Evolutionary conservation across 1,284 basidiomycete genomes (phyloP).

Genomic region (Neolentinus lepideus): DNA sequence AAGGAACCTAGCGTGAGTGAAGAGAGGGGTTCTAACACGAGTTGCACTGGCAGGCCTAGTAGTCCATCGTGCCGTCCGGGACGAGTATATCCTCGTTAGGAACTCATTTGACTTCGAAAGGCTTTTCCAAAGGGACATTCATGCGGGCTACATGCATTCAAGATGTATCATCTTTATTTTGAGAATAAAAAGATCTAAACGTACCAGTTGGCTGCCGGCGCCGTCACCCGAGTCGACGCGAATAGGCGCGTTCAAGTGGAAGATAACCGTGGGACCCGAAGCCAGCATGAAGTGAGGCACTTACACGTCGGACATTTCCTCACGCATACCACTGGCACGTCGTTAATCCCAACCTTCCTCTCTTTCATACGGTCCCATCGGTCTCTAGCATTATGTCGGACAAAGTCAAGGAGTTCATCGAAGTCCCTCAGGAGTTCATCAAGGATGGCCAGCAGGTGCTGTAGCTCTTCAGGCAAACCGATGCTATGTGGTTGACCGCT

Average conservation of each 20-base stretch:
- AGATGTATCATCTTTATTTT: neutral
- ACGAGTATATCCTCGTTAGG: neutral
- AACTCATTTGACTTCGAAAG: neutral
- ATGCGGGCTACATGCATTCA: constrained; percentile 1
- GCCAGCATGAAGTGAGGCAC: neutral
- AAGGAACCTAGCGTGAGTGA: too few species aligned
- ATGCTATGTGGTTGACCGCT: constrained; percentile 7
- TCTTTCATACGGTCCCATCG: constrained; percentile 8
- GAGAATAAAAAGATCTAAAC: neutral
- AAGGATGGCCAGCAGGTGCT: constrained; percentile 90
- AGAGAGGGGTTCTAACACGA: too few species aligned
- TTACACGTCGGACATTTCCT: neutral
- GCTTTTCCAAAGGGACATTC: constrained; percentile 6
- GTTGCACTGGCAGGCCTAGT: too few species aligned
- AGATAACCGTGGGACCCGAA: too few species aligned
- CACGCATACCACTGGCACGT: constrained; percentile 3
- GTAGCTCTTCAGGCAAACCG: constrained; percentile 16
- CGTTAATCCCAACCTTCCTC: constrained; percentile 2
- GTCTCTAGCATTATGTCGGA: constrained; percentile 63
- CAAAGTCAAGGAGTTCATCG: constrained; percentile 85
- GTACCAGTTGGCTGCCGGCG: neutral
- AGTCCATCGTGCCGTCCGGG: too few species aligned
- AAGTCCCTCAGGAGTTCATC: constrained; percentile 89
- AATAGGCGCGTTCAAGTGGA: too few species aligned
- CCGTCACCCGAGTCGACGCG: neutral